Evolutionary conservation across 371 early-diverging fungal genomes (phyloP).

Genomic region (Syncephalastrum monosporum): DNA sequence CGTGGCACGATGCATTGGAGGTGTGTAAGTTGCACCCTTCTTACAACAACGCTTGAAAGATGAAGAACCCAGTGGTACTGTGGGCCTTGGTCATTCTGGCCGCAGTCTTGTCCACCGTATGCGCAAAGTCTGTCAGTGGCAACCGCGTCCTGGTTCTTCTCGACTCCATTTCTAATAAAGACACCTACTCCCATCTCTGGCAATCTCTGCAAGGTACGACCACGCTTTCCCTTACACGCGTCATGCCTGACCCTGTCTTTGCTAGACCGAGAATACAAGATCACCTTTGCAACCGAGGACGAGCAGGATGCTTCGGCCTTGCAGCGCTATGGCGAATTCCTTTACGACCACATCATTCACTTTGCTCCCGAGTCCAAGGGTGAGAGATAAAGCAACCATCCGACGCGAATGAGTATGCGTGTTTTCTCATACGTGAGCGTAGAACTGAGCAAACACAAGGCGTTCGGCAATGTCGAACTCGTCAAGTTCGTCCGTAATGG

Average conservation of each 20-base stretch:
- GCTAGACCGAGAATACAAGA: slow-evolving; percentile 64
- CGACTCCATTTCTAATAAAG: slow-evolving; percentile 56
- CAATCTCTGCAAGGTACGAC: slow-evolving; percentile 59
- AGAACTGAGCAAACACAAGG: slow-evolving; percentile 43
- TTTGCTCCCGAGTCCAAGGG: slow-evolving; percentile 67
- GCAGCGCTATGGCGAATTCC: slow-evolving; percentile 49
- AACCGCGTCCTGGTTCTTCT: slow-evolving; percentile 73
- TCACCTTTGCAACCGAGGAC: slow-evolving; percentile 49
- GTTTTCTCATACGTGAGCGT: not conserved
- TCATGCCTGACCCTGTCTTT: not conserved
- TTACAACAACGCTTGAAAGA: slow-evolving; percentile 4
- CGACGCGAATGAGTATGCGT: not conserved
- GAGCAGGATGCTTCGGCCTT: slow-evolving; percentile 24
- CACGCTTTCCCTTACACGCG: not conserved
- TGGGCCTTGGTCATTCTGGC: slow-evolving; percentile 14
- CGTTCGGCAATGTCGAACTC: slow-evolving; percentile 55
- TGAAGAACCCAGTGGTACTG: slow-evolving; percentile 17
- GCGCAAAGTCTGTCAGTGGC: slow-evolving; percentile 66
- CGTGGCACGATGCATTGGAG: slow-evolving; percentile 4
- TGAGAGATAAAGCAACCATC: slow-evolving; percentile 24
- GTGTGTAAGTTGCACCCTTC: not conserved
- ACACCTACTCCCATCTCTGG: slow-evolving; percentile 61
- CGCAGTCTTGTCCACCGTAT: slow-evolving; percentile 26
- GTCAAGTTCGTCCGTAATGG: slow-evolving; percentile 87
- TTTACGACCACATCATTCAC: slow-evolving; percentile 70